A percentile compares a stretch with the other conserved stretches of the same genome.
phyloP scores from a whole-genome alignment of 2,329 filamentous ascomycete genomes.

The Fonsecaea multimorphosa region DNA sequence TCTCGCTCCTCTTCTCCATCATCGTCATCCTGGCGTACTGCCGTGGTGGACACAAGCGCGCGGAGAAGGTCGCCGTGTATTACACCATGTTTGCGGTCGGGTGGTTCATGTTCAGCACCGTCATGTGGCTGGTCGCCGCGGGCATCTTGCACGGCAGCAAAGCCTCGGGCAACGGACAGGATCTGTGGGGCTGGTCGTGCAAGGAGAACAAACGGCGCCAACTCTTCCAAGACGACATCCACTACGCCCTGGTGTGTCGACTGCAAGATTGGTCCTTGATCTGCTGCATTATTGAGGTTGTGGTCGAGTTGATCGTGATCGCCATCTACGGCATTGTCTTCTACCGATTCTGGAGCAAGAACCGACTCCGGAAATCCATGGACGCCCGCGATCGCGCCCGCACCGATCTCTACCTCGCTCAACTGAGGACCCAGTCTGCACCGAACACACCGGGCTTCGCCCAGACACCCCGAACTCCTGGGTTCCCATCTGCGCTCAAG shows the following conservation, averaged over 20 bases:
- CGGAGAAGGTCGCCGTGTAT: conserved; percentile 92
- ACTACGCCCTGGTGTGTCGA: conserved; percentile 90
- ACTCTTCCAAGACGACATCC: conserved; percentile 78
- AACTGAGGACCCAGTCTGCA: conserved; percentile 80
- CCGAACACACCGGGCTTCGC: conserved; percentile 93
- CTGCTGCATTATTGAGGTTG: conserved; percentile 96
- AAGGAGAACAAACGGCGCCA: conserved; percentile 81
- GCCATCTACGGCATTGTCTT: conserved; percentile 92
- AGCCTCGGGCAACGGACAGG: conserved; percentile 75
- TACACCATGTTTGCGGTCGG: conserved; percentile 92
- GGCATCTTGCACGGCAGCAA: conserved; percentile 81
- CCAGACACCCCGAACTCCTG: conserved; percentile 65
- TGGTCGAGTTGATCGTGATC: conserved; percentile 90
- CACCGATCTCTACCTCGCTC: conserved; percentile 90
- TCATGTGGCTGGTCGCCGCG: conserved; percentile 90
- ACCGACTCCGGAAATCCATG: conserved; percentile 95
- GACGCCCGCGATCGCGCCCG: conserved; percentile 91
- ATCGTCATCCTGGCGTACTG: conserved; percentile 84
- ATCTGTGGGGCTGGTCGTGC: conserved; percentile 99
- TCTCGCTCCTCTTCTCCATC: conserved; percentile 81
- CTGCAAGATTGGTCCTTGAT: conserved; percentile 94
- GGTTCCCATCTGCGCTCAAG: conserved; percentile 41
- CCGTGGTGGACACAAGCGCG: conserved; percentile 82
- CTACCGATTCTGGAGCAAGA: conserved; percentile 97
- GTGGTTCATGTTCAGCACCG: conserved; percentile 90